These are phyloP conservation scores for Lactarius vividus DNA, from an alignment of 768 basidiomycete genomes.

Conservation along the genomic window DNA sequence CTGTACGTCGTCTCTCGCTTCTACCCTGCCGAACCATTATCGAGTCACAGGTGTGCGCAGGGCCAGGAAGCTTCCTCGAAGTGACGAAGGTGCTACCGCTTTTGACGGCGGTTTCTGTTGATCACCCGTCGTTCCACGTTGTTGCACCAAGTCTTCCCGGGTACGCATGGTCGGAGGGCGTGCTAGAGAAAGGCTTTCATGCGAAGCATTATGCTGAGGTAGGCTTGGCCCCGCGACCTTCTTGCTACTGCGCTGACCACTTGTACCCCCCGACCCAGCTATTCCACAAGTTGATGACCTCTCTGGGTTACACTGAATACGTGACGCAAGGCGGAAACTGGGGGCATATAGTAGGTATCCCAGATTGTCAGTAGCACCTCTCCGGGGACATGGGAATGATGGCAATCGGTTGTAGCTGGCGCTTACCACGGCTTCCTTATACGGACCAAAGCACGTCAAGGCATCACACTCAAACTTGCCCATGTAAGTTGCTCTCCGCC, in stretches of 20 bases:
- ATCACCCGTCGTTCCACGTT: slow-evolving; percentile 32
- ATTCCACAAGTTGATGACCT: slow-evolving; percentile 9
- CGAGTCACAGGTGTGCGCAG: slow-evolving; percentile 23
- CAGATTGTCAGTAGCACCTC: neutral
- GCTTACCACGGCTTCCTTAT: slow-evolving; percentile 28
- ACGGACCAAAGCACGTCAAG: slow-evolving; percentile 34
- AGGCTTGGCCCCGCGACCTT: neutral
- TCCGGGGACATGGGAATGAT: neutral
- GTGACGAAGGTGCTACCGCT: slow-evolving; percentile 32
- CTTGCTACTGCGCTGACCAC: neutral
- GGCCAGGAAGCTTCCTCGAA: slow-evolving; percentile 32
- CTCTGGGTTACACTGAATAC: slow-evolving; percentile 6
- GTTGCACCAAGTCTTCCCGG: slow-evolving; percentile 32
- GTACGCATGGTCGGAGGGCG: slow-evolving; percentile 31
- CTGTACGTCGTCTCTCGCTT: slow-evolving; percentile 25
- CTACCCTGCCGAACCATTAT: slow-evolving; percentile 3
- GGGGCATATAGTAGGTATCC: slow-evolving; percentile 41
- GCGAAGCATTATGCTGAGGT: slow-evolving; percentile 31
- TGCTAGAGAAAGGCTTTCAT: slow-evolving; percentile 30
- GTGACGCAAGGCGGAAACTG: slow-evolving; percentile 30
- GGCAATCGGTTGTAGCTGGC: slow-evolving; percentile 29
- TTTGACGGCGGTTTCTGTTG: slow-evolving; percentile 23
- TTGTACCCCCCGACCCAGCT: neutral
- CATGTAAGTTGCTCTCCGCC: slow-evolving; percentile 26
- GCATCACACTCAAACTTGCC: slow-evolving; percentile 37